Evolutionary conservation across 495 filamentous ascomycete species (phyloP), one percentile per base, ranked within the genome.

Genomic region (Aspergillus ostianus): DNA sequence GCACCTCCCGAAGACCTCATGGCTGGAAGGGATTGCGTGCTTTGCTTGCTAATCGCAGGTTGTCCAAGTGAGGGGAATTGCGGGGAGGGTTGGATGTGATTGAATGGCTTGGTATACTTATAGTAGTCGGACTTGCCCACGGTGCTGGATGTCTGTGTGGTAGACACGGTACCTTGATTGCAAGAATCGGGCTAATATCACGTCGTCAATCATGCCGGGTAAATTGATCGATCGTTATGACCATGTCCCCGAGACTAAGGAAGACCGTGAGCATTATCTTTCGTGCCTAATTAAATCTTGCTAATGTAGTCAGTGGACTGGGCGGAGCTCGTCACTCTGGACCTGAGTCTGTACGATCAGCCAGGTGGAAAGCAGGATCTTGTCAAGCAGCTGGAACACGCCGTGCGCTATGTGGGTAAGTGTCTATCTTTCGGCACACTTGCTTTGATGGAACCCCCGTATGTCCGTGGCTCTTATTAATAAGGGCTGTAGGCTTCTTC

Each of bases 291-390:
- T 44, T 41, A 27, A 45, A 23, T 17, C 7, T 7, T 47, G 21
- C 64, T 65, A 59, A 63, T 51, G 17, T 36, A 48, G 23, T 7
- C 21, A 80, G 73, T 83, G 46, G 71, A 76, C 47, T 85, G 81
- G 82, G 81, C 83, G 19, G 82, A 86, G 19, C 75, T 86, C 6
- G 67, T 82, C 23, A 84, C 79, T 10, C 72, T 86, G 13, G 83
- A 86, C 58, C 70, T 86, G 0, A 71, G 72, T 36, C 70, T 70
- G 7, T 84, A 78, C 56, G 76, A 81, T 27, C 65, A 79, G 47
- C 78, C 78, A 0, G 81, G 80, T 20, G 82, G 81, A 4, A 84
- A 84, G 64, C 68, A 84, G 59, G 62, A 77, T 46, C 70, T 86
- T 6, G 83, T 82, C 0, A 76, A 79, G 48, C 80, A 82, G 60